Evolutionary conservation across 768 basidiomycete species (phyloP).

Genomic region (Bullera alba): DNA sequence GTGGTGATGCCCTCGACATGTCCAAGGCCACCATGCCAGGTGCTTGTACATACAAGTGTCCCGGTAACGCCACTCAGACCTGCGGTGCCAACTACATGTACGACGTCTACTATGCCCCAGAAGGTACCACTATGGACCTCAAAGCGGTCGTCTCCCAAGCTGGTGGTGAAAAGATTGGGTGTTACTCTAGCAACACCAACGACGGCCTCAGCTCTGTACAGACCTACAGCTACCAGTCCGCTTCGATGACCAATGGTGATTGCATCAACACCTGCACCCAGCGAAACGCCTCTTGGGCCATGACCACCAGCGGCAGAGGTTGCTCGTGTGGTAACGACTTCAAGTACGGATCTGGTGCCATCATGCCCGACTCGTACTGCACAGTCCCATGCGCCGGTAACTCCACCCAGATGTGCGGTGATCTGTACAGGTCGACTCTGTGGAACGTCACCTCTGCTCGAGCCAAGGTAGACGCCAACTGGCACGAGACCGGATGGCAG

Average conservation of each 20-base stretch:
- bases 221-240: slow-evolving; percentile 23
- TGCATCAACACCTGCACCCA: slow-evolving; percentile 32
- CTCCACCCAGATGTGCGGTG: slow-evolving; percentile 29
- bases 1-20: slow-evolving; percentile 12
- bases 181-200: slow-evolving; percentile 19
- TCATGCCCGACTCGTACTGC: slow-evolving; percentile 24
- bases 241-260: slow-evolving; percentile 29
- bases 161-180: slow-evolving; percentile 19
- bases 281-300: slow-evolving; percentile 29
- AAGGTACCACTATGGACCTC: slow-evolving; percentile 11
- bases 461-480: not conserved
- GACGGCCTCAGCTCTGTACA: slow-evolving; percentile 13
- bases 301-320: slow-evolving; percentile 19
- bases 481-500: slow-evolving; percentile 19
- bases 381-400: slow-evolving; percentile 32
- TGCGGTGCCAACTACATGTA: slow-evolving; percentile 6
- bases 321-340: slow-evolving; percentile 35
- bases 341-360: slow-evolving; percentile 14
- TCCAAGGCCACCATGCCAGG: slow-evolving; percentile 1
- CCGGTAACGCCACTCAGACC: slow-evolving; percentile 19
- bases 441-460: slow-evolving; percentile 27
- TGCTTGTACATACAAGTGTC: slow-evolving; percentile 10
- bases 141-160: slow-evolving; percentile 4
- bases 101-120: slow-evolving; percentile 9
- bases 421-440: slow-evolving; percentile 17